Conservation (phyloP, 345 rosid genomes). For the Boechera retrofracta region DNA sequence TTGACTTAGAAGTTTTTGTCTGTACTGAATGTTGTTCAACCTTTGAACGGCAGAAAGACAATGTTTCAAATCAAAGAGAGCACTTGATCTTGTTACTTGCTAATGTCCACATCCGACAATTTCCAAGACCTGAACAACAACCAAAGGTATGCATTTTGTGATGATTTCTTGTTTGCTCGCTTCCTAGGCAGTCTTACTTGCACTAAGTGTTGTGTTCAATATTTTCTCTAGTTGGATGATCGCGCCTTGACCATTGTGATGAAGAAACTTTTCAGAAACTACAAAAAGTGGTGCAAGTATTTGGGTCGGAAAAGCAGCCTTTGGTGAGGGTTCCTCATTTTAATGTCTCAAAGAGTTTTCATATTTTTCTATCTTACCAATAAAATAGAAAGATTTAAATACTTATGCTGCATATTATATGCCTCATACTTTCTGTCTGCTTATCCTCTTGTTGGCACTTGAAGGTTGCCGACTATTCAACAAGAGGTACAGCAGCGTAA, state of each 20-base stretch:
- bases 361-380: slow-evolving; percentile 11
- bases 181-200: not conserved
- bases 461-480: slow-evolving; percentile 92
- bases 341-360: not conserved
- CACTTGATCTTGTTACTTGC: slow-evolving; percentile 70
- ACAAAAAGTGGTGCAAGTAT: slow-evolving; percentile 74
- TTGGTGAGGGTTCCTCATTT: slow-evolving; percentile 49
- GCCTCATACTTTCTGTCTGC: slow-evolving; percentile 4
- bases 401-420: slow-evolving; percentile 5
- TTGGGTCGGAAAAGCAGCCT: slow-evolving; percentile 74
- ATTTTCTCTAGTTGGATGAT: slow-evolving; percentile 57
- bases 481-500: slow-evolving; percentile 96
- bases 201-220: slow-evolving; percentile 26
- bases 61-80: slow-evolving; percentile 68
- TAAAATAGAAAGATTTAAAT: slow-evolving; percentile 6
- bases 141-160: slow-evolving; percentile 51
- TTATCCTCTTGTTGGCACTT: slow-evolving; percentile 29
- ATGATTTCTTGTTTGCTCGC: slow-evolving; percentile 9
- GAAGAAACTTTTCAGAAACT: slow-evolving; percentile 69
- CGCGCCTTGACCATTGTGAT: slow-evolving; percentile 61
- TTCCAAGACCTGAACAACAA: slow-evolving; percentile 59
- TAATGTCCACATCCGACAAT: slow-evolving; percentile 61
- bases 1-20: not conserved
- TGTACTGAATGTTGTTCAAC: slow-evolving; percentile 24
- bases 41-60: slow-evolving; percentile 53